Evolutionary conservation across 129 eudicot genomes (phyloP).

Genomic region (Tagetes patula): DNA sequence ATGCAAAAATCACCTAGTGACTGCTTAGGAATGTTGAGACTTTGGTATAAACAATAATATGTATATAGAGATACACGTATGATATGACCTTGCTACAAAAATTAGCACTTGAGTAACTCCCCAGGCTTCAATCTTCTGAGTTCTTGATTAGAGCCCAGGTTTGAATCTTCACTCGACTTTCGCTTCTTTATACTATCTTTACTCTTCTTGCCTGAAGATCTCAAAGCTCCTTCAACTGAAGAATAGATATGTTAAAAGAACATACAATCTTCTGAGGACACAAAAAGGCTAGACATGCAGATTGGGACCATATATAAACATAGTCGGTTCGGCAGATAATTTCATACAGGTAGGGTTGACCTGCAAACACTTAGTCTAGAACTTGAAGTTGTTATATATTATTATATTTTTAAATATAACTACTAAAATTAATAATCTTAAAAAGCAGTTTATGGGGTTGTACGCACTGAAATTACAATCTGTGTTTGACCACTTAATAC

Average conservation of each 20-base stretch:
- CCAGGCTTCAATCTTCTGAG: conserved; percentile 25
- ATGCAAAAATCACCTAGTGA: neutral
- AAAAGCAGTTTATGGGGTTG: neutral
- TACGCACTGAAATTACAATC: neutral
- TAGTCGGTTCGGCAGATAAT: neutral
- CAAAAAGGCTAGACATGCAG: neutral
- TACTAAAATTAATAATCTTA: neutral
- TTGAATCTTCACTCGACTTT: conserved; percentile 14
- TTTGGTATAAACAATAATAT: neutral
- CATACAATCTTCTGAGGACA: neutral
- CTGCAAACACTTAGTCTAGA: neutral
- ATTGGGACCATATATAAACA: neutral
- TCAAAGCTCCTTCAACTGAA: conserved; percentile 77
- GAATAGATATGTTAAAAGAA: neutral
- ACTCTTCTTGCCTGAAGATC: conserved; percentile 69
- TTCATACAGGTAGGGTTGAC: neutral
- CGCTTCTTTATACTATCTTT: conserved; percentile 26
- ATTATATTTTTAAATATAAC: neutral
- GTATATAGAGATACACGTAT: neutral
- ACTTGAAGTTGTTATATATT: neutral
- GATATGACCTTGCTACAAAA: conserved; percentile 10
- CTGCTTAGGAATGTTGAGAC: neutral
- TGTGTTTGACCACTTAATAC: neutral
- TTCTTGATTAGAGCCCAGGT: conserved; percentile 25
- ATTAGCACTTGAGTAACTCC: conserved; percentile 32